Percentiles rank a stretch among this genome's conserved stretches.
phyloP scores from a whole-genome alignment of 2,329 filamentous ascomycete genomes.

The Ophiostoma novo-ulmi region DNA sequence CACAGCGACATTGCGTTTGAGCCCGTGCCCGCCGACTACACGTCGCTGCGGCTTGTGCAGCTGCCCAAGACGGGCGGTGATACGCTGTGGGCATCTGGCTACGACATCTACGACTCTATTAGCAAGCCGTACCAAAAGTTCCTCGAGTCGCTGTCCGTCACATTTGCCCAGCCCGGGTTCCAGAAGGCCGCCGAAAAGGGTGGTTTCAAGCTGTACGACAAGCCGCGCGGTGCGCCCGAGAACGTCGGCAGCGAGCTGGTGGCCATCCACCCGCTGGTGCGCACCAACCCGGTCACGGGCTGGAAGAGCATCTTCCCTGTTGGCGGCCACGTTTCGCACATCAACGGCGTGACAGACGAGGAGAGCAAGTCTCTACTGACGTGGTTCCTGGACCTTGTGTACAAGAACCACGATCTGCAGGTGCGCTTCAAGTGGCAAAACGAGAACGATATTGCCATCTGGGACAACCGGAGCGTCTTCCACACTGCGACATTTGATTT shows the following conservation, averaged over 20 bases:
- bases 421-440: slow-evolving; percentile 44
- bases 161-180: slow-evolving; percentile 48
- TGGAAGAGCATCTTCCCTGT: slow-evolving; percentile 53
- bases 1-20: slow-evolving; percentile 48
- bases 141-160: slow-evolving; percentile 54
- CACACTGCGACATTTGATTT: slow-evolving; percentile 57
- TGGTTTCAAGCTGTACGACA: slow-evolving; percentile 44
- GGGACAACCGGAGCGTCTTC: slow-evolving; percentile 54
- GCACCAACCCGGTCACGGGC: slow-evolving; percentile 55
- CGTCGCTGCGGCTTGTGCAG: slow-evolving; percentile 44
- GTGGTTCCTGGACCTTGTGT: slow-evolving; percentile 47
- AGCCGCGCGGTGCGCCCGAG: slow-evolving; percentile 45
- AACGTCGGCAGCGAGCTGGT: slow-evolving; percentile 46
- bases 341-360: slow-evolving; percentile 46
- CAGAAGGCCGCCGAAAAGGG: slow-evolving; percentile 42
- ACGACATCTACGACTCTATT: slow-evolving; percentile 47
- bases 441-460: slow-evolving; percentile 49
- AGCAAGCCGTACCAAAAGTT: slow-evolving; percentile 48
- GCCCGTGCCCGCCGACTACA: slow-evolving; percentile 49
- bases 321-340: slow-evolving; percentile 46
- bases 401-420: slow-evolving; percentile 54
- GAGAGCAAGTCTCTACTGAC: slow-evolving; percentile 46
- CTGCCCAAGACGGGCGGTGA: slow-evolving; percentile 31
- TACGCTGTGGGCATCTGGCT: slow-evolving; percentile 43
- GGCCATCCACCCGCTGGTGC: slow-evolving; percentile 50